Base-by-base conservation (phyloP, 108 stramenopile species). In the Aurantiochytrium sp. region DNA sequence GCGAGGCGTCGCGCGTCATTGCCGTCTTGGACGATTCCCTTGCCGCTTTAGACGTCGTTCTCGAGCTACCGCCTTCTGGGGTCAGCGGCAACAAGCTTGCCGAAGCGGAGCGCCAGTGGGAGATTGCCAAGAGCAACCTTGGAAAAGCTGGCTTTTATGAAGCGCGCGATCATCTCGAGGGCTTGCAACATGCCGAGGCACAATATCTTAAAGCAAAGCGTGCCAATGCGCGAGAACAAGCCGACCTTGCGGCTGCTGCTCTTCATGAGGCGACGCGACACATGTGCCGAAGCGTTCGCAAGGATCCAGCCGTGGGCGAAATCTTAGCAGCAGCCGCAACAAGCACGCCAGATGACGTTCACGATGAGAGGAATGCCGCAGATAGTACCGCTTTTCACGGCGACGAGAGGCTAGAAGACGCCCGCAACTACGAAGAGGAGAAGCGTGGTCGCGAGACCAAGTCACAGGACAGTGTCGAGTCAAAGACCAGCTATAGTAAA, bases 1-100 rank as follows among this genome's bases (percentile, higher is more conserved):
- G 76, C 76, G 76, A 83, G 76, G 76, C 76, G 6, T 83, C 76
- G 76, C 45, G 76, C 45, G 51, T 35, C 76, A 47, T 83, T 12
- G 76, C 76, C 12, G 76, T 83, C 49, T 23, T 83, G 19, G 76
- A 83, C 51, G 76, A 83, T 23, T 8, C 76, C 0, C 45, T 69
- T 23, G 64, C 25, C 0, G 25, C 64, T 14, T 10, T 69, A 14
- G 64, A 69, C 42, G 42, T 69, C 25, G 64, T 69, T 8, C 64
- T 69, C 25, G 64, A 69, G 14, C 64, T 69, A 14, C 64, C 64
- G 42, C 64, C 8, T 14, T 69, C 64, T 42, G 64, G 64, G 21
- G 64, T 69, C 25, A 42, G 35, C 35, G 64, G 64, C 42, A 18
- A 8, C 64, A 69, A 69, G 64, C 64, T 69, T 18, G 64, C 64